Base-by-base conservation (phyloP, 805 yeast genomes). In the Suhomyces faveliae region DNA sequence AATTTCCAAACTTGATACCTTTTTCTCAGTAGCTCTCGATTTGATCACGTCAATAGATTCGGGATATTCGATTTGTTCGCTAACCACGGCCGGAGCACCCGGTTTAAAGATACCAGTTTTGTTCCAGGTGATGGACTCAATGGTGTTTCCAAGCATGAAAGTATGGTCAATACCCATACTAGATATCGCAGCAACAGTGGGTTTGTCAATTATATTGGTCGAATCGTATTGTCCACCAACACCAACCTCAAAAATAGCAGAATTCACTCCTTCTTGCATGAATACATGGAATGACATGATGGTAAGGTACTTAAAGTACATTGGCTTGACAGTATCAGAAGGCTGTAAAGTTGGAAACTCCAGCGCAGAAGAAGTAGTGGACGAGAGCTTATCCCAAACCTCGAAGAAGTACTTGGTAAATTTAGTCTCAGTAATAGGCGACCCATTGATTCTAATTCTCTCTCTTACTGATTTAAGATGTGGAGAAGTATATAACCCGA, bases 201-300 rank as follows among this genome's bases (percentile, higher is more conserved):
- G 98, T 38, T 74, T 70, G 38, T 76, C 81, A 42, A 94, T 80
- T 2, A 94, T 79, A 63, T 94, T 94, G 10, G 99, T 94, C n/a
- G 97, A 89, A 66, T 94, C 99, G 60, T 83, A 89, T 62, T 88
- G 95, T 5, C 99, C 99, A 23, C 99, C 99, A 42, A 94, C 96
- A 19, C 99, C 99, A 24, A 95, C 99, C 65, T 94, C 99, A 61
- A 88, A 90, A 33, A 94, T 85, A 10, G 98, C 97, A 29, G 96
- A 80, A 61, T 90, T 87, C n/a, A 94, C 91, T 1, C 87, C 86
- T 67, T 94, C 99, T 46, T 80, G 77, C 68, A 89, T 64, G 58
- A 95, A 95, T 0, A 89, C 86, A 63, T 95, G 97, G 72, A 90
- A 94, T 2, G 97, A 89, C 50, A 94, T 66, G 13, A 95, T 68